phyloP scores from a whole-genome alignment of 768 basidiomycete species.

The Harrya chromipes region DNA sequence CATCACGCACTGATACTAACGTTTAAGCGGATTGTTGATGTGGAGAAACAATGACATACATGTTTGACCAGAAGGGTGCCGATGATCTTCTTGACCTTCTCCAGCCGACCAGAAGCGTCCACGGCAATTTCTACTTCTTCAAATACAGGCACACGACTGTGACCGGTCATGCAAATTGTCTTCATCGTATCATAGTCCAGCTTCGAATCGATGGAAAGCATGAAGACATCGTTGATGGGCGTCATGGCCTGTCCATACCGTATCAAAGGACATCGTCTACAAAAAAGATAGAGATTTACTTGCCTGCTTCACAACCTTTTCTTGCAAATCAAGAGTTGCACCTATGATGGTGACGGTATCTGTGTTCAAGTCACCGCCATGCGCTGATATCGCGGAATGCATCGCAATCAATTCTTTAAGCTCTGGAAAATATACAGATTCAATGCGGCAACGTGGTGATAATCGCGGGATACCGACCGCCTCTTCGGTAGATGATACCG shows the following conservation, averaged over 20 bases:
- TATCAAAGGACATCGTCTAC: neutral
- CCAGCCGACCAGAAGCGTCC: slow-evolving; percentile 32
- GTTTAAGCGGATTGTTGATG: neutral
- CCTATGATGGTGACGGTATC: slow-evolving; percentile 92
- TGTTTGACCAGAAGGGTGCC: slow-evolving; percentile 89
- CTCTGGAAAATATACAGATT: slow-evolving; percentile 38
- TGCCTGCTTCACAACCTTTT: slow-evolving; percentile 74
- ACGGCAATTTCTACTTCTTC: slow-evolving; percentile 68
- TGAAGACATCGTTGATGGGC: slow-evolving; percentile 75
- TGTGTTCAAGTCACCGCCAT: slow-evolving; percentile 80
- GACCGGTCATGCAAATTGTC: slow-evolving; percentile 73
- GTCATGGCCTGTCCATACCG: slow-evolving; percentile 63
- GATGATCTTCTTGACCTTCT: slow-evolving; percentile 75
- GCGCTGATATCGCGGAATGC: slow-evolving; percentile 68
- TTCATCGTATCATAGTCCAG: slow-evolving; percentile 80
- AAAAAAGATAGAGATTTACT: neutral
- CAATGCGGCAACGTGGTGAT: neutral
- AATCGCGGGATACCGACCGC: slow-evolving; percentile 35
- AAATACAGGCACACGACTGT: slow-evolving; percentile 81
- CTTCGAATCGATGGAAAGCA: slow-evolving; percentile 81
- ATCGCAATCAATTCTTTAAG: slow-evolving; percentile 89
- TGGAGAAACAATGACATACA: slow-evolving; percentile 21
- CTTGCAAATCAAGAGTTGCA: slow-evolving; percentile 84
- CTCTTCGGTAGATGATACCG: slow-evolving; percentile 86
- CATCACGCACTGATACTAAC: slow-evolving; percentile 55